These are phyloP conservation scores for Helianthus annuus DNA, from an alignment of 129 eudicot genomes.

Conservation along the genomic window DNA sequence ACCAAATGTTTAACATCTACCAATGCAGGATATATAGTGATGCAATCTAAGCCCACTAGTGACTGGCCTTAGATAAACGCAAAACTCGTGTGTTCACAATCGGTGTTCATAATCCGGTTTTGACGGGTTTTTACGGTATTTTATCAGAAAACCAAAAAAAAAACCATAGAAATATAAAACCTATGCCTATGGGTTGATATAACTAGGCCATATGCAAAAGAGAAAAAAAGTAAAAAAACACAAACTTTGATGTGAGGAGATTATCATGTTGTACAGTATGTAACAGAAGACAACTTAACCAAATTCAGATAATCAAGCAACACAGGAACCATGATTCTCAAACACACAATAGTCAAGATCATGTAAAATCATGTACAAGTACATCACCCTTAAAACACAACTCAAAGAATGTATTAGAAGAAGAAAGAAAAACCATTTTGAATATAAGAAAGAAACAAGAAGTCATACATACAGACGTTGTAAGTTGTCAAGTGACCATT, in stretches of 20 bases:
- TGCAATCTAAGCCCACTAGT: background rate
- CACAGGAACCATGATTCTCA: background rate
- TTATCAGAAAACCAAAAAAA: too few species aligned
- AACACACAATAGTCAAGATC: constrained; percentile 2
- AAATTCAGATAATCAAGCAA: background rate
- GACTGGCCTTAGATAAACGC: too few species aligned
- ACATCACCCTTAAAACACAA: constrained; percentile 7
- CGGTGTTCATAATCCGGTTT: background rate
- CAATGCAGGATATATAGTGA: background rate
- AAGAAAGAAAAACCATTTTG: background rate
- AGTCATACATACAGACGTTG: background rate
- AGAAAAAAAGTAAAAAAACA: background rate
- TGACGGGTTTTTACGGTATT: too few species aligned
- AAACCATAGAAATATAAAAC: too few species aligned
- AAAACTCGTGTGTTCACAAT: too few species aligned
- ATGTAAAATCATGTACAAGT: background rate
- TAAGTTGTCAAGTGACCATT: too few species aligned
- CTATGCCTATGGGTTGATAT: background rate
- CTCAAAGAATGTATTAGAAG: constrained; percentile 1
- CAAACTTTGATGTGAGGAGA: constrained; percentile 20
- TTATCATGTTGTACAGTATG: background rate
- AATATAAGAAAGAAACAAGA: background rate
- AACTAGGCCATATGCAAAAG: constrained; percentile 10
- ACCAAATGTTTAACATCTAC: constrained; percentile 3
- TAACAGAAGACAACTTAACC: background rate